Evolutionary conservation across 2,329 filamentous ascomycete genomes (phyloP), one percentile per base, ranked within the genome.

Genomic region (Xylariales sp.): DNA sequence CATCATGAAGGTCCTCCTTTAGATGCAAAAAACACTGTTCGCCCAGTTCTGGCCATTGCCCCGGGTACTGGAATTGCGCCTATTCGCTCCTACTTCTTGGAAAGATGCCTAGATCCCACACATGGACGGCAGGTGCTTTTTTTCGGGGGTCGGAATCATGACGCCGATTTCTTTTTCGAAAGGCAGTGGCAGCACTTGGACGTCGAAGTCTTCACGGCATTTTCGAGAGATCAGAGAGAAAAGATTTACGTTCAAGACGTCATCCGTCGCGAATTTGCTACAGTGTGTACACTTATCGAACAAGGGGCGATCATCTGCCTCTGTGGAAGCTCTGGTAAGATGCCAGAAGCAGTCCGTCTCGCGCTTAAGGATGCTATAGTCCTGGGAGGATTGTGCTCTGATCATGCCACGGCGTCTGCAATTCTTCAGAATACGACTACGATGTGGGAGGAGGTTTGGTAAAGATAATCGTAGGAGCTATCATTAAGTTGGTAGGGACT

Each of bases 1-100:
- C 74, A 44, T 63, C 46, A 51, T 14, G 57, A 62, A 17, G 55
- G 58, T 29, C 51, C 47, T 21, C 60, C 17, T 18, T 8, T 25
- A 16, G 18, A 13, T 11, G 24, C 30, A 5, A 6, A 23, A 6
- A 23, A 14, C 6, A 45, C 48, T 16, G 37, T 34, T 14, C 41
- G 10, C 41, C 85, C 89, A 0, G 73, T 90, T 6, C 68, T 95
- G 23, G 79, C 90, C 53, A 78, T 96, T 37, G 88, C 83, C 2
- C 86, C 90, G 0, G 90, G 90, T 3, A 96, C 90, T 0, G 90
- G 90, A 6, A 69, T 96, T 21, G 91, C 90, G 1, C 90, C 91
- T 0, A 80, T 95, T 52, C 81, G 90, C 4, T 78, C 84, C 5
- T 71, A 96, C 48, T 72, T 93, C n/a, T 82, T 85, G 56, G 83